A percentile compares a stretch with the other conserved stretches of the same genome.
These are phyloP conservation scores for Alternaria ventricosa DNA, from an alignment of 2,329 filamentous ascomycete species.

Conservation along the genomic window DNA sequence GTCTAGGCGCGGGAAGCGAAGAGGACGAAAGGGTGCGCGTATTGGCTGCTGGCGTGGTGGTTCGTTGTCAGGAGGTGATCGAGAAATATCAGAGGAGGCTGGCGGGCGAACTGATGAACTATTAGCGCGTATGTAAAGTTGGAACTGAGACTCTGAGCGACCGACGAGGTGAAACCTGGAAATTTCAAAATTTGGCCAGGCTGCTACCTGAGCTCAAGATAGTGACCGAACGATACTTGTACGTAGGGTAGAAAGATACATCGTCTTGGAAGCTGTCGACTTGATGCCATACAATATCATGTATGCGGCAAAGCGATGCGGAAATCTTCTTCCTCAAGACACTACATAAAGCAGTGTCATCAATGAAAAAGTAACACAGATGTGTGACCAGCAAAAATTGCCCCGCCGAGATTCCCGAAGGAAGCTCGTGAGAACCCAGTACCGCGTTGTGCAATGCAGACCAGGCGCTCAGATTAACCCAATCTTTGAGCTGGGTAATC, in stretches of 20 bases:
- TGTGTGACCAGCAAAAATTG: slow-evolving; percentile 38
- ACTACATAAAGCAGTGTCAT: slow-evolving; percentile 36
- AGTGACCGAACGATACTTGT: not conserved
- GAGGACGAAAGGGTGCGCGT: slow-evolving; percentile 83
- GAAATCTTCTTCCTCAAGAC: slow-evolving; percentile 46
- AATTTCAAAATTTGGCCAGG: not conserved
- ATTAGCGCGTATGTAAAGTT: slow-evolving; percentile 18
- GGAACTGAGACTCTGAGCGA: not conserved
- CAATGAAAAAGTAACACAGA: slow-evolving; percentile 45
- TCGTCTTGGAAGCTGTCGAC: not conserved
- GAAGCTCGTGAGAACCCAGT: slow-evolving; percentile 40
- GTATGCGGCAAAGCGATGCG: not conserved
- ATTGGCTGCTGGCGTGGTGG: slow-evolving; percentile 76
- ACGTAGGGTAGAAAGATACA: not conserved
- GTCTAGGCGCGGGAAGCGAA: slow-evolving; percentile 50
- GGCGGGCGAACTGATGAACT: slow-evolving; percentile 69
- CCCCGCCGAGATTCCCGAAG: slow-evolving; percentile 44
- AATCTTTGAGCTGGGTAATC: slow-evolving; percentile 41
- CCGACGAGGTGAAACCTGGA: not conserved
- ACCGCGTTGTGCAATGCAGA: slow-evolving; percentile 50
- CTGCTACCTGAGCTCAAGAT: not conserved
- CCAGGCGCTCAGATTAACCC: slow-evolving; percentile 34
- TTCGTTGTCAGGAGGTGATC: slow-evolving; percentile 80
- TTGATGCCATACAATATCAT: rapidly evolving
- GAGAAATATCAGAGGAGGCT: slow-evolving; percentile 80